Base-by-base conservation (phyloP, 2,329 filamentous ascomycete species). In the Cladorrhinum sp. region DNA sequence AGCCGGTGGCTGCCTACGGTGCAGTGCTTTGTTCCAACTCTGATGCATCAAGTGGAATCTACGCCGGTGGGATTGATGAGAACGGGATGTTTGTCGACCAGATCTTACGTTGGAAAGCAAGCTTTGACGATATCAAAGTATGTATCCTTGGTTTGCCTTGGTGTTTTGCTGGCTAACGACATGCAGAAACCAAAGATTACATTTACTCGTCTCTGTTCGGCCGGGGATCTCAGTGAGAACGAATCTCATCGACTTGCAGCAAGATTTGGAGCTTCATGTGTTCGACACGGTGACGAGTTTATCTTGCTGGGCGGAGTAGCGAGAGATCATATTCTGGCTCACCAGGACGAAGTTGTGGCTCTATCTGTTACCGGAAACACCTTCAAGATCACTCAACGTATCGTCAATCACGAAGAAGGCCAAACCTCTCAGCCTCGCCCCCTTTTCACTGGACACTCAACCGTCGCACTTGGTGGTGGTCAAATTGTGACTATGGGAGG, bases 401-500 rank as follows among this genome's bases (percentile, higher is more conserved):
- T 67, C 1, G n/a, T 60, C 10, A 22, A 32, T 23, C 27, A 48
- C 10, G 23, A 25, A 4, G n/a, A 29, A 13, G 55, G n/a, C 6
- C 16, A 36, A 36, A 3, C 8, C 9, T 12, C 53, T 3, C 41
- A 48, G 5, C 62, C 63, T 22, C 73, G 85, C 57, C 91, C 91
- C 12, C 78, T 96, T 5, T 79, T 96, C 54, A 79, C 92, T 55
- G 92, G 93, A 1, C 82, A 86, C 58, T 86, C 86, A 3, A 77
- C 82, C 7, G 73, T 82, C 13, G 70, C 76, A 25, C 74, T 81
- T 0, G 75, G 76, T 25, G 68, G 77, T 48, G 75, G 79, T 27
- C 74, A 81, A 18, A 68, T 92, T 2, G 68, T 91, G 9, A 76
- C 96, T 7, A 73, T 89, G 52, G 92, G 92, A 1, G 93, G 93